Percentiles rank a stretch among this genome's conserved stretches.
Conservation (phyloP, 2,329 filamentous ascomycete genomes). For the Microsporum ferrugineum region DNA sequence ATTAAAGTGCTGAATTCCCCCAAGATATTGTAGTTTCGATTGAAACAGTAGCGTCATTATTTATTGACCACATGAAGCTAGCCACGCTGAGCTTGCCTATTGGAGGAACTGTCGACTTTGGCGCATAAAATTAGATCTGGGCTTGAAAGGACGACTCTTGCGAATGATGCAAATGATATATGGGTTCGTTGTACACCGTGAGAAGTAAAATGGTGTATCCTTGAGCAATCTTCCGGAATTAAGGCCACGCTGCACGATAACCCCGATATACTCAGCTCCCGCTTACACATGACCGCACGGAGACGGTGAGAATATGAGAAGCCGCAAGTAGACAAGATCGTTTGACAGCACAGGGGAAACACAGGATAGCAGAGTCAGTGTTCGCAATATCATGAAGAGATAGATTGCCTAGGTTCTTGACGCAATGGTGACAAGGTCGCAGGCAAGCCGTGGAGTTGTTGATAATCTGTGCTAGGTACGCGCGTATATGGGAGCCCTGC, state of each 20-base stretch:
- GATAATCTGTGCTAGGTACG: conserved; percentile 1
- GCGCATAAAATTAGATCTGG: not conserved
- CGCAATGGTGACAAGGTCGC: not conserved
- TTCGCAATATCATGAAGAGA: not conserved
- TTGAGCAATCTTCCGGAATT: conserved; percentile 1
- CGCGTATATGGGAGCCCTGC: not conserved
- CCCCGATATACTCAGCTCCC: conserved; percentile 5
- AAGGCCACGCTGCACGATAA: conserved; percentile 2
- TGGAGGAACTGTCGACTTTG: not conserved
- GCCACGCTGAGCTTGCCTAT: not conserved
- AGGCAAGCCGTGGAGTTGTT: not conserved
- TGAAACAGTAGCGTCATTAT: not conserved
- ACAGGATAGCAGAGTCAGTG: not conserved
- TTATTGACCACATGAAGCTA: not conserved
- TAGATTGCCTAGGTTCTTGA: not conserved
- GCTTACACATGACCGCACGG: conserved; percentile 1
- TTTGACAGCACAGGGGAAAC: not conserved
- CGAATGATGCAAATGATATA: not conserved
- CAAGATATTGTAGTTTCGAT: not conserved
- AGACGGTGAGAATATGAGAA: not conserved
- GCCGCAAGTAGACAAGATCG: not conserved
- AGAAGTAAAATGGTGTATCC: not conserved
- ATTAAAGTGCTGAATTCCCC: not conserved
- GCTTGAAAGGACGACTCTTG: not conserved
- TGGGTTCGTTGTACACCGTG: not conserved